These are phyloP conservation scores for Heliamphora pulchella DNA, from an alignment of 179 eudicot species.

Conservation along the genomic window DNA sequence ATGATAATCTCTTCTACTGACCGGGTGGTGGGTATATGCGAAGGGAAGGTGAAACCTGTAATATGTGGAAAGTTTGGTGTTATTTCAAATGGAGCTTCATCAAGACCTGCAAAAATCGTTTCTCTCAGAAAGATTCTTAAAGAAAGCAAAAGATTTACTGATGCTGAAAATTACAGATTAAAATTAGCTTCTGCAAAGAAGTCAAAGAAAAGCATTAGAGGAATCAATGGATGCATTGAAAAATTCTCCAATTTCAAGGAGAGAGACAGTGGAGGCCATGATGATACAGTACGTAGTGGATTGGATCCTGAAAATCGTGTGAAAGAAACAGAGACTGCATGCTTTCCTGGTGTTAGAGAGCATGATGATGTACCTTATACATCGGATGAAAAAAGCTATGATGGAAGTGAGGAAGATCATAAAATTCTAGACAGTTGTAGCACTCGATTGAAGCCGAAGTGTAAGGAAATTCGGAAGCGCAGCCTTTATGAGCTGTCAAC, in stretches of 20 bases:
- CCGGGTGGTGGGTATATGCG: slow-evolving; percentile 13
- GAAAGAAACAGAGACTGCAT: slow-evolving; percentile 15
- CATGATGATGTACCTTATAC: slow-evolving; percentile 15
- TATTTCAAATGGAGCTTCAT: slow-evolving; percentile 39
- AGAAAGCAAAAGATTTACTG: slow-evolving; percentile 27
- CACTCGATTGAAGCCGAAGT: slow-evolving; percentile 36
- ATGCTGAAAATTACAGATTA: slow-evolving; percentile 16
- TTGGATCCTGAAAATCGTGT: slow-evolving; percentile 9
- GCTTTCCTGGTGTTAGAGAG: slow-evolving; percentile 18
- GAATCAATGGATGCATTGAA: slow-evolving; percentile 16
- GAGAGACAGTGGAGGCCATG: slow-evolving; percentile 17
- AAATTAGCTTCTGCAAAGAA: slow-evolving; percentile 16
- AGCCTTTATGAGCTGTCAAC: slow-evolving; percentile 47
- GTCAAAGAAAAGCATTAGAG: slow-evolving; percentile 22
- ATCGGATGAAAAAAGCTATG: slow-evolving; percentile 17
- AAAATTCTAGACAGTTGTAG: slow-evolving; percentile 16
- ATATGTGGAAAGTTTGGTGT: slow-evolving; percentile 65
- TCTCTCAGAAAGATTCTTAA: slow-evolving; percentile 42
- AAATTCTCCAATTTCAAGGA: slow-evolving; percentile 20
- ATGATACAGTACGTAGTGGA: slow-evolving; percentile 14
- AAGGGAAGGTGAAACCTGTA: slow-evolving; percentile 38
- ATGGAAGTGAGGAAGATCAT: slow-evolving; percentile 15
- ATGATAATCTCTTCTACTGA: slow-evolving; percentile 15
- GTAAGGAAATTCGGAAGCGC: slow-evolving; percentile 43
- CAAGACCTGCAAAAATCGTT: slow-evolving; percentile 50